Percentiles rank a stretch among this genome's conserved stretches.
phyloP scores from a whole-genome alignment of 139 green algal species.

The Chlorella vulgaris region DNA sequence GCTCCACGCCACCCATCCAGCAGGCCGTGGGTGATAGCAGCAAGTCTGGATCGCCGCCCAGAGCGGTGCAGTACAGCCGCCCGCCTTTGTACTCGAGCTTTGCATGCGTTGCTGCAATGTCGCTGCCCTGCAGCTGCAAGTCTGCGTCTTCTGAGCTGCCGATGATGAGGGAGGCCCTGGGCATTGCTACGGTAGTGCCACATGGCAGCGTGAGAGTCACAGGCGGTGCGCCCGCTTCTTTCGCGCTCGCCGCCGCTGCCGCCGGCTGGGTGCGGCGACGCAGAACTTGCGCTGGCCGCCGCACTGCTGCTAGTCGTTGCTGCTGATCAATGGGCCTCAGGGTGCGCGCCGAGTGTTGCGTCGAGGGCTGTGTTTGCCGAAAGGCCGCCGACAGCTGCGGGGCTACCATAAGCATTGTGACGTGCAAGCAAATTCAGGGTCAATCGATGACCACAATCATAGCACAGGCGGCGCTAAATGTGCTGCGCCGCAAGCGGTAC shows the following conservation, averaged over 20 bases:
- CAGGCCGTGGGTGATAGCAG: constrained; percentile 31
- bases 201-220: constrained; percentile 9
- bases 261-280: too few species aligned
- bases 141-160: constrained; percentile 10
- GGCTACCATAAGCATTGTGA: too few species aligned
- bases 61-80: constrained; percentile 37
- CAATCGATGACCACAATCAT: too few species aligned
- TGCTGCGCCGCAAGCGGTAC: too few species aligned
- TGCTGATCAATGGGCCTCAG: too few species aligned
- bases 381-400: too few species aligned
- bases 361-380: too few species aligned
- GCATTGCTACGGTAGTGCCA: constrained; percentile 2
- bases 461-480: too few species aligned
- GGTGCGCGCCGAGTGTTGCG: too few species aligned
- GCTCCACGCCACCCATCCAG: constrained; percentile 43
- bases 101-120: constrained; percentile 30
- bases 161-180: neutral
- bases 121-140: neutral
- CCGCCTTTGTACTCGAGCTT: constrained; percentile 35
- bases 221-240: neutral
- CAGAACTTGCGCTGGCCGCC: too few species aligned
- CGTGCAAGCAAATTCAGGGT: too few species aligned
- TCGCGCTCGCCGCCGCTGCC: neutral
- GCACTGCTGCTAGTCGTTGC: too few species aligned
- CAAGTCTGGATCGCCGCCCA: constrained; percentile 38